Evolutionary conservation across 176 grass and related monocot species (phyloP), one percentile per base, ranked within the genome.

Genomic region (Triticum urartu): DNA sequence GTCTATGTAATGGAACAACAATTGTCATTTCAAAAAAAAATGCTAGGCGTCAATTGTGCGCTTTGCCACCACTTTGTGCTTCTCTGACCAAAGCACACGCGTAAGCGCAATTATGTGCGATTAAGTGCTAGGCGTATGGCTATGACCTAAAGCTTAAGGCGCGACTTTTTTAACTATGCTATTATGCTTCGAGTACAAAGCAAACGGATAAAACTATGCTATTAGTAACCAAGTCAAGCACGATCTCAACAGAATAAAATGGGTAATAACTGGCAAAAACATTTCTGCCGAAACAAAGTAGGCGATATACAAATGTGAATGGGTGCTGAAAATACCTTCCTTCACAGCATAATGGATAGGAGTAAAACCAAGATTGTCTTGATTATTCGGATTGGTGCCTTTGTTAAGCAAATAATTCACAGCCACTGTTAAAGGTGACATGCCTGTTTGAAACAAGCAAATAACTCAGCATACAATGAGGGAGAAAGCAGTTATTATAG

Each of bases 331-430:
- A 75, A 20, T 76, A 40, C 88, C 83, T 67, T 43, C 4, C 77
- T 82, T 81, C 54, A 70, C 62, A 47, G 88, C 84, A 86, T 73
- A 71, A 34, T 87, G 88, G 7, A 90, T 62, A 86, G 83, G 79
- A 61, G 78, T 21, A 81, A 86, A 77, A n/a, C 88, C 78, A 6
- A 33, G 15, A 1, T 9, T 68, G 79, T 90, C 78, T 68, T 80
- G 28, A 17, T 81, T 86, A 78, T 81, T 10, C 17, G 71, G 58
- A 81, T 80, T 45, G 64, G 88, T 84, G 5, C 88, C 88, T 43
- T 63, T 84, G 1, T 48, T 56, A 45, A 86, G 72, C 22, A 90
- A 73, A 82, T 90, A 90, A 20, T 77, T 86, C 77, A 70, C 45
- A 48, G 62, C 85, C 71, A 77, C 73, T 30, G 64, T 70, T 77